phyloP scores from a whole-genome alignment of 2,329 filamentous ascomycete species.

The Tolypocladium cylindrosporum region DNA sequence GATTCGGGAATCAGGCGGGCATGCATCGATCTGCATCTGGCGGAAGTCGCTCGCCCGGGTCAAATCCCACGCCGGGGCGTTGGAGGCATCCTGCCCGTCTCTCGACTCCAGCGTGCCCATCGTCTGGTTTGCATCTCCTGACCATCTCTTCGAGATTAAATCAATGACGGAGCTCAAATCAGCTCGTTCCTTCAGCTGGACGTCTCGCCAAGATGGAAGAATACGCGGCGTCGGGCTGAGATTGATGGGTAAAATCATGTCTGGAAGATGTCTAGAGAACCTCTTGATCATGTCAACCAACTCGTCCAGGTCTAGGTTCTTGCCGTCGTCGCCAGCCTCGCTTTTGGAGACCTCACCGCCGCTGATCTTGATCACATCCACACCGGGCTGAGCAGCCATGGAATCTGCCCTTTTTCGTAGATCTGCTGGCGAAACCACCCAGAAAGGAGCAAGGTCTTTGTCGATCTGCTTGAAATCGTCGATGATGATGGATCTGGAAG shows the following conservation, averaged over 20 bases:
- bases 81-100: not conserved
- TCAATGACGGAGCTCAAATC: constrained; percentile 17
- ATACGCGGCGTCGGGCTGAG: constrained; percentile 36
- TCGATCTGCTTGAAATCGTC: constrained; percentile 78
- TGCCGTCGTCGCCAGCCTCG: constrained; percentile 18
- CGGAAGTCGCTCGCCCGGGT: constrained; percentile 20
- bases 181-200: constrained; percentile 6
- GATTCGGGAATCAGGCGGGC: constrained; percentile 50
- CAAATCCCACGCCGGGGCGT: not conserved
- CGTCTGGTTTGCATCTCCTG: constrained; percentile 2
- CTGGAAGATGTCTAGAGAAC: constrained; percentile 64
- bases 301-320: constrained; percentile 29
- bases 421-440: constrained; percentile 57
- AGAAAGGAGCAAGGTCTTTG: constrained; percentile 65
- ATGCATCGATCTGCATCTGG: constrained; percentile 39
- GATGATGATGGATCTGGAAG: constrained; percentile 60
- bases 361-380: constrained; percentile 47
- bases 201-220: constrained; percentile 51
- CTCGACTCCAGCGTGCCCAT: not conserved
- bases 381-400: constrained; percentile 28
- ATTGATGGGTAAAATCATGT: constrained; percentile 82
- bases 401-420: constrained; percentile 50
- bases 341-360: constrained; percentile 47
- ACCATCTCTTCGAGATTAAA: constrained; percentile 17
- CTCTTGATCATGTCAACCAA: constrained; percentile 56